phyloP scores from a whole-genome alignment of 176 grass and related monocot genomes.

The Musa troglodytarum region DNA sequence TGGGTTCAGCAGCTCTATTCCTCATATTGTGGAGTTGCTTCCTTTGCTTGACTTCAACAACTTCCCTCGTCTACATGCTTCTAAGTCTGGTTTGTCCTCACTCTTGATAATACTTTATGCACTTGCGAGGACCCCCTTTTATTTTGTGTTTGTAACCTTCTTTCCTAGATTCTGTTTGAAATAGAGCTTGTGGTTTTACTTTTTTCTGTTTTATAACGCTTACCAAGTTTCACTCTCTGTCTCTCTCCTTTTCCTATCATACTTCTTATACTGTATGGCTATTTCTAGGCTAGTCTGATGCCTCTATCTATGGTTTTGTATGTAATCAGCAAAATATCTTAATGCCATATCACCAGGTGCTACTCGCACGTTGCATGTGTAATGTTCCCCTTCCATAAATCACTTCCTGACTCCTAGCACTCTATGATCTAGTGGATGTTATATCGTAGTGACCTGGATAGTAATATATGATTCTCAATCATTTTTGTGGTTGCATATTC shows the following conservation, averaged over 20 bases:
- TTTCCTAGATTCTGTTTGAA: background rate
- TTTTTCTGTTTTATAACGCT: too few species aligned
- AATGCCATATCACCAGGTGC: too few species aligned
- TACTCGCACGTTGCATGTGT: too few species aligned
- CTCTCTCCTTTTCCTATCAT: too few species aligned
- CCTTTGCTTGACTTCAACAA: conserved; percentile 64
- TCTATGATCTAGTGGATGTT: background rate
- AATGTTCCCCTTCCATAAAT: background rate
- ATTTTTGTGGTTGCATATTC: background rate
- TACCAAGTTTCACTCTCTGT: too few species aligned
- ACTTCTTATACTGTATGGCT: too few species aligned
- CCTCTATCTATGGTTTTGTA: background rate
- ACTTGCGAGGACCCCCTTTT: background rate
- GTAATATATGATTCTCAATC: background rate
- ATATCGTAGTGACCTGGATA: background rate
- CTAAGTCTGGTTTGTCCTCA: conserved; percentile 61
- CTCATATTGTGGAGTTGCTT: conserved; percentile 91
- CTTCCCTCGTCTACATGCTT: conserved; percentile 55
- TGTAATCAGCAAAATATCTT: too few species aligned
- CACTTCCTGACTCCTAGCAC: background rate
- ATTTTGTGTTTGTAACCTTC: too few species aligned
- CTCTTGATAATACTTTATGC: conserved; percentile 9
- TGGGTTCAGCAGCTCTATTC: conserved; percentile 68
- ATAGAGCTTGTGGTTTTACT: too few species aligned
- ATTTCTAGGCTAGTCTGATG: background rate